These are phyloP conservation scores for Trypanosoma boissoni DNA, from an alignment of 208 protist genomes.

Conservation along the genomic window DNA sequence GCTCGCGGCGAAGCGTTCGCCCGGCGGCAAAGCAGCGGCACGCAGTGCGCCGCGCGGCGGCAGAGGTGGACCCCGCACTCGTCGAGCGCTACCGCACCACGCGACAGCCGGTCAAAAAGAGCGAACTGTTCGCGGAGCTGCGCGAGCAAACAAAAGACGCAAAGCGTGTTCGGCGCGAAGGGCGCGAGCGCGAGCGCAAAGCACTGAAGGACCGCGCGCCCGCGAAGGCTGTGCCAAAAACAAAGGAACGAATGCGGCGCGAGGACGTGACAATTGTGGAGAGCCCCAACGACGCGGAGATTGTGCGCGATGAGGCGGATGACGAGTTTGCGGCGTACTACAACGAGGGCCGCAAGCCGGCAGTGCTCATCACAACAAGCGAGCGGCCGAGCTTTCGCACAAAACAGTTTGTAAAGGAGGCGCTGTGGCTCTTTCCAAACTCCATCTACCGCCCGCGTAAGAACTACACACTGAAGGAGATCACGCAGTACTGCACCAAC, in stretches of 20 bases:
- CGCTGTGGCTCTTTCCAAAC: slow-evolving; percentile 88
- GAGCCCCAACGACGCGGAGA: slow-evolving; percentile 68
- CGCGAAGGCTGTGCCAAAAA: slow-evolving; percentile 80
- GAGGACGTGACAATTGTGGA: slow-evolving; percentile 78
- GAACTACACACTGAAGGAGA: slow-evolving; percentile 90
- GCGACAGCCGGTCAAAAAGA: slow-evolving; percentile 79
- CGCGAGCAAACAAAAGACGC: slow-evolving; percentile 88
- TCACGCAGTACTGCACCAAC: slow-evolving; percentile 88
- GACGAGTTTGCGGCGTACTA: slow-evolving; percentile 89
- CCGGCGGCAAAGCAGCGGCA: slow-evolving; percentile 36
- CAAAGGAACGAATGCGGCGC: slow-evolving; percentile 82
- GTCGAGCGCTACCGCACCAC: slow-evolving; percentile 84
- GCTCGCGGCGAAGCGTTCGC: slow-evolving; percentile 58
- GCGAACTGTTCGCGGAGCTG: slow-evolving; percentile 82
- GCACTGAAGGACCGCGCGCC: slow-evolving; percentile 70
- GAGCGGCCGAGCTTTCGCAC: slow-evolving; percentile 82
- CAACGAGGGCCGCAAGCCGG: slow-evolving; percentile 57
- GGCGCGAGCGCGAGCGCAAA: slow-evolving; percentile 69
- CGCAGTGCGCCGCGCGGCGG: slow-evolving; percentile 36
- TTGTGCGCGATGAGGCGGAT: slow-evolving; percentile 84
- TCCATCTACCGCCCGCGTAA: slow-evolving; percentile 83
- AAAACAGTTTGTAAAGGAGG: slow-evolving; percentile 87
- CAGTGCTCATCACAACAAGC: slow-evolving; percentile 87
- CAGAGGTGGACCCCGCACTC: slow-evolving; percentile 70
- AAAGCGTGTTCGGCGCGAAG: slow-evolving; percentile 81